Evolutionary conservation across 2,329 filamentous ascomycete genomes (phyloP).

Genomic region (Sporothrix sp.): DNA sequence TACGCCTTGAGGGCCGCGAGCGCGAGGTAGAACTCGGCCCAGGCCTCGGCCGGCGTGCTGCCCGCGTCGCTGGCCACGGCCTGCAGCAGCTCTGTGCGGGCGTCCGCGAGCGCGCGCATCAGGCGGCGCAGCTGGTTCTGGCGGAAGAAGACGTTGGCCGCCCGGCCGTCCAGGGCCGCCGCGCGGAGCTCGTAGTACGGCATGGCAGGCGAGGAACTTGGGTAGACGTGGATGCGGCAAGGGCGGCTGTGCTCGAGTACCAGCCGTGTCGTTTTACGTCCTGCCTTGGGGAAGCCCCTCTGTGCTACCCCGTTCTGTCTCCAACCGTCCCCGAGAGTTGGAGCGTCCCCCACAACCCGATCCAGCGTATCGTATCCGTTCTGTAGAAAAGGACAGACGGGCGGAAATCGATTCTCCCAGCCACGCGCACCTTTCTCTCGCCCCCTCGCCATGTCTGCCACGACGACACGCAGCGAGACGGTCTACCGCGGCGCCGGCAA

Average conservation of each 20-base stretch:
- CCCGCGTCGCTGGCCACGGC: slow-evolving; percentile 24
- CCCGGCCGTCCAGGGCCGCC: slow-evolving; percentile 26
- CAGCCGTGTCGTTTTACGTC: no score
- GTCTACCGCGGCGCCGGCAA: neutral
- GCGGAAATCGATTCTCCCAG: no score
- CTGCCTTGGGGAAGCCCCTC: no score
- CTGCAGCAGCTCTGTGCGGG: slow-evolving; percentile 21
- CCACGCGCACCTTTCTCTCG: no score
- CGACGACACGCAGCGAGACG: neutral
- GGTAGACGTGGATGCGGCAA: no score
- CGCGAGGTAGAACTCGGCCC: slow-evolving; percentile 24
- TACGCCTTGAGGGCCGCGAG: slow-evolving; percentile 23
- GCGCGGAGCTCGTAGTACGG: neutral
- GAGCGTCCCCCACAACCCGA: neutral
- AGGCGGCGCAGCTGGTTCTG: slow-evolving; percentile 30
- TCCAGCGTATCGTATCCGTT: no score
- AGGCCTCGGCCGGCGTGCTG: slow-evolving; percentile 25
- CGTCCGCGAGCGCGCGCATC: neutral
- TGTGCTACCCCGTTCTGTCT: no score
- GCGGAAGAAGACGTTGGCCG: slow-evolving; percentile 28
- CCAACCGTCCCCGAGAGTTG: no score
- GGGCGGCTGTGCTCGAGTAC: no score
- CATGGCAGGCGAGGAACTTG: no score
- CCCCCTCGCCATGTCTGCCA: neutral
- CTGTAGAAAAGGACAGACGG: no score